Evolutionary conservation across 331 rosid genomes (phyloP).

Genomic region (Acacia concinna): DNA sequence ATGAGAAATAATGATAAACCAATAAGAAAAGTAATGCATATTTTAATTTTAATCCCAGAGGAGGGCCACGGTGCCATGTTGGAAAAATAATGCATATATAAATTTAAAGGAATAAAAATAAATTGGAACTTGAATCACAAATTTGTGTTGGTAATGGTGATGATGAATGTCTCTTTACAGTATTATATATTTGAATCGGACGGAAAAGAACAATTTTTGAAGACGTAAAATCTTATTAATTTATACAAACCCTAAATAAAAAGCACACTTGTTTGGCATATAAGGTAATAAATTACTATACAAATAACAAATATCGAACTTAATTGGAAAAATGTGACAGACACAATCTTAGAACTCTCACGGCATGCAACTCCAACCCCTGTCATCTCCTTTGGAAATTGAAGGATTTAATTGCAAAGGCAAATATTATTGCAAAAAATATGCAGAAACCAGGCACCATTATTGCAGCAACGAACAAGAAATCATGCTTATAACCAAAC

Average conservation of each 20-base stretch:
- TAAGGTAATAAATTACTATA: conserved; percentile 41
- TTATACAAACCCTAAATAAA: conserved; percentile 35
- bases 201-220: conserved; percentile 12
- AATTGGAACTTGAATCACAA: background rate
- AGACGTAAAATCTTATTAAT: conserved; percentile 31
- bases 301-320: conserved; percentile 45
- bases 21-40: no score
- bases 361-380: conserved; percentile 28
- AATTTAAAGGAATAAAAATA: no score
- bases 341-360: background rate
- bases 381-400: conserved; percentile 95
- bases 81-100: no score
- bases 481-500: conserved; percentile 84
- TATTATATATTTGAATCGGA: conserved; percentile 4
- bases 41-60: no score
- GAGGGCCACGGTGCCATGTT: no score
- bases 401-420: conserved; percentile 92
- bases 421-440: conserved; percentile 78
- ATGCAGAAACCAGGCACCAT: conserved; percentile 90
- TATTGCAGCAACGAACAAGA: conserved; percentile 61
- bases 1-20: no score
- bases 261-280: conserved; percentile 31
- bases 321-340: conserved; percentile 22
- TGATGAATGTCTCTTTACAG: conserved; percentile 31
- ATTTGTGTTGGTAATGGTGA: background rate